Evolutionary conservation across 257 asterid species (phyloP).

Genomic region (Solanum piurae): DNA sequence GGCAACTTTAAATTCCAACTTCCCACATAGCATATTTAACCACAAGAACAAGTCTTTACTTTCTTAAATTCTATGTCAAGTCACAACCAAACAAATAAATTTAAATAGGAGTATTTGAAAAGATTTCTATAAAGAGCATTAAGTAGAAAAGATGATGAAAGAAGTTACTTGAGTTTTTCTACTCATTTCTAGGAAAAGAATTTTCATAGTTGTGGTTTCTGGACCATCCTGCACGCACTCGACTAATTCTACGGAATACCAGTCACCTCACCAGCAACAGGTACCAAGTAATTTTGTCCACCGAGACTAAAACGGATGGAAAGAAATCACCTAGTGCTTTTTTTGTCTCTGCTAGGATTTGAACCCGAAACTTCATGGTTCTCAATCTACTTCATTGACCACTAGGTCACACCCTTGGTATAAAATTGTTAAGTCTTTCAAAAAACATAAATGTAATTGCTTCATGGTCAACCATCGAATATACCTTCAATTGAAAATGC

Average conservation of each 20-base stretch:
- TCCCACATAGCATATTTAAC: background rate
- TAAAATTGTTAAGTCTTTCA: background rate
- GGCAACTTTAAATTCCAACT: background rate
- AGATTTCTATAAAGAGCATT: background rate
- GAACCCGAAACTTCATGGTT: background rate
- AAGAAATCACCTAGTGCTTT: background rate
- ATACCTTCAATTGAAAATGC: constrained; percentile 85
- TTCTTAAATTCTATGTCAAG: background rate
- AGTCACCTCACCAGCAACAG: background rate
- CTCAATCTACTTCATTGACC: background rate
- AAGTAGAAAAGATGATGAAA: background rate
- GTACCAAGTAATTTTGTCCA: background rate
- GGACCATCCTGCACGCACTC: background rate
- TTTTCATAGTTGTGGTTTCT: background rate
- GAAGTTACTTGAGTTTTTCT: background rate
- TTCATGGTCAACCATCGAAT: background rate
- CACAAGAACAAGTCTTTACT: background rate
- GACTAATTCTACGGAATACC: too few species aligned
- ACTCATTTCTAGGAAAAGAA: background rate
- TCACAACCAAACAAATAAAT: background rate
- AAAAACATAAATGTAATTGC: background rate
- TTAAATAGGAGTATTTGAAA: background rate
- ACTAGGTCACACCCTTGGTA: background rate
- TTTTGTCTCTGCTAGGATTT: too few species aligned
- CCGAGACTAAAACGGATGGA: background rate